phyloP scores from a whole-genome alignment of 495 filamentous ascomycete species.

The Sordaria brevicollis region DNA sequence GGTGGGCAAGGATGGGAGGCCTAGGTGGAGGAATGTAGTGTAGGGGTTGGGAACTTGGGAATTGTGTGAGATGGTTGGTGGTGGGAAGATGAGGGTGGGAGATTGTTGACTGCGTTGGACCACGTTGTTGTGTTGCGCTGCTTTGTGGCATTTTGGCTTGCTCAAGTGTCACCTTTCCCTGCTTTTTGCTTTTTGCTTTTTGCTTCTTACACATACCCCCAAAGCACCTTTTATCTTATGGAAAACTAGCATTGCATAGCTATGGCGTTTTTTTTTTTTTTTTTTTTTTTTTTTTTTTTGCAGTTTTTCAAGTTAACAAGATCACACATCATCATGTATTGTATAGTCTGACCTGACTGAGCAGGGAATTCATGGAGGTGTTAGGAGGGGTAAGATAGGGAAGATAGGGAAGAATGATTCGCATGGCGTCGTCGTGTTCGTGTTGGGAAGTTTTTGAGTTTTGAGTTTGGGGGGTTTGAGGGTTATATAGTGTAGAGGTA shows the following conservation, averaged over 20 bases:
- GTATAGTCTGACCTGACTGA: background rate
- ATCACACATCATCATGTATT: background rate
- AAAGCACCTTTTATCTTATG: background rate
- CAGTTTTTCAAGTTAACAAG: background rate
- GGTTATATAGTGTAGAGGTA: no score
- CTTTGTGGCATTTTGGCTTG: background rate
- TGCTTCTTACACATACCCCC: background rate
- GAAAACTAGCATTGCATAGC: background rate
- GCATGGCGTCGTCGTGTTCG: no score
- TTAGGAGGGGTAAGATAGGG: background rate
- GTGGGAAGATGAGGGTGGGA: background rate
- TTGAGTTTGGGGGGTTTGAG: no score
- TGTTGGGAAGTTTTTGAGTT: no score
- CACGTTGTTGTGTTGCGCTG: background rate
- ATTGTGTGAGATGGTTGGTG: background rate
- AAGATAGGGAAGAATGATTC: background rate
- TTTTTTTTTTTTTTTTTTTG: background rate
- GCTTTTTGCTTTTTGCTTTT: background rate
- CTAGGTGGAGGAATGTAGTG: conserved; percentile 15
- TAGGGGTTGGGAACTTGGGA: no score
- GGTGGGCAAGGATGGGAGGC: conserved; percentile 15
- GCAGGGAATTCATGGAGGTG: background rate
- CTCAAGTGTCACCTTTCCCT: background rate
- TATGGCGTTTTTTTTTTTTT: background rate
- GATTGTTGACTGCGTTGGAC: background rate